phyloP scores from a whole-genome alignment of 176 grass and related monocot genomes.

The Musa schizocarpa region DNA sequence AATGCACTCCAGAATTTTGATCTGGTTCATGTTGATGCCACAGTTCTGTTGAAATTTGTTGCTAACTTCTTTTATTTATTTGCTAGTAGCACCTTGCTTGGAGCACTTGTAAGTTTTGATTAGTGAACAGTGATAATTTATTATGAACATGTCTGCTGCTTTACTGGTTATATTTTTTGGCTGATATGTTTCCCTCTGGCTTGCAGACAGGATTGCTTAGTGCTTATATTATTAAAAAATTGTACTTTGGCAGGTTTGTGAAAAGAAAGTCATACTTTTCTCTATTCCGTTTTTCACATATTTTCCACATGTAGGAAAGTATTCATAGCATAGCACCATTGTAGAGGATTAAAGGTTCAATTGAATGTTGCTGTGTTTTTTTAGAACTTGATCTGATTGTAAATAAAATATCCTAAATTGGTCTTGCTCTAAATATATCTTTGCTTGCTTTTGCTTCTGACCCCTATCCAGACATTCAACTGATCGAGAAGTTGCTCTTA shows the following conservation, averaged over 20 bases:
- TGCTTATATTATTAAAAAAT: constrained; percentile 82
- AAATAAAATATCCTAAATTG: neutral
- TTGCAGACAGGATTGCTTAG: constrained; percentile 79
- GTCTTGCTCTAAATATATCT: neutral
- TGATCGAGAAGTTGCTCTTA: constrained; percentile 90
- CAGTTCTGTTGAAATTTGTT: constrained; percentile 40
- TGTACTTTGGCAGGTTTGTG: constrained; percentile 86
- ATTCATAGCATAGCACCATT: neutral
- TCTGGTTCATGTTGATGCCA: constrained; percentile 31
- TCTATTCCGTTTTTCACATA: neutral
- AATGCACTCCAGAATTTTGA: constrained; percentile 83
- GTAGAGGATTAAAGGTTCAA: neutral
- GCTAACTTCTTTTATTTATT: constrained; percentile 75
- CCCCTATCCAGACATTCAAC: constrained; percentile 65
- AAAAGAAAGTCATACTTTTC: neutral
- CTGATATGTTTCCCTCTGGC: constrained; percentile 11
- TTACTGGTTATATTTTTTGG: neutral
- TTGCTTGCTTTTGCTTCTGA: constrained; percentile 13
- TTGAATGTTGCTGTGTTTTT: neutral
- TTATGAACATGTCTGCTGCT: neutral
- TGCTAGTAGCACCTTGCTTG: constrained; percentile 62
- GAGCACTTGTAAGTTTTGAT: constrained; percentile 65
- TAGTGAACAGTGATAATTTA: neutral
- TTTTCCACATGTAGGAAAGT: neutral
- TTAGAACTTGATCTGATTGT: neutral